Conservation (phyloP, 1,284 basidiomycete species). For the Ustilago vetiveriae region DNA sequence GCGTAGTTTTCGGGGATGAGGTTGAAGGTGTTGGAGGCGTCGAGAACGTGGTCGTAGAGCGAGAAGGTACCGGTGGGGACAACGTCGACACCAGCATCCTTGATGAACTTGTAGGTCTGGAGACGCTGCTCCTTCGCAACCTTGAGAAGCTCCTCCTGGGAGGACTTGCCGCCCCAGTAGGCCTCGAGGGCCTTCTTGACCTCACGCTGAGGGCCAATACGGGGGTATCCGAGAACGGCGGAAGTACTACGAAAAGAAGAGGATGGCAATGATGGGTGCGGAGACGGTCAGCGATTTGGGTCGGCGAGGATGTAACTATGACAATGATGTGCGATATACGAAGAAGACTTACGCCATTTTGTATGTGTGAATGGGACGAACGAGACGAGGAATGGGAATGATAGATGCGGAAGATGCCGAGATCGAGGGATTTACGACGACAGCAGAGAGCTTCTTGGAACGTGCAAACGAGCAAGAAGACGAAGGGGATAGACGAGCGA, state of each 20-base stretch:
- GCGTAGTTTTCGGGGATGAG: conserved; percentile 95
- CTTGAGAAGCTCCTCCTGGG: conserved; percentile 88
- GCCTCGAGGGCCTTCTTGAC: conserved; percentile 85
- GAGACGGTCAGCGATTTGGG: not conserved
- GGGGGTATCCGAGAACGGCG: conserved; percentile 85
- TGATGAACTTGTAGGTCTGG: conserved; percentile 87
- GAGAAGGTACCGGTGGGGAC: conserved; percentile 98
- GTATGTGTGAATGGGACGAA: conserved; percentile 14
- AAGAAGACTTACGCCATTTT: conserved; percentile 39
- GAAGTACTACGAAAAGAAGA: conserved; percentile 40
- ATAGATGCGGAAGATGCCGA: conserved; percentile 4
- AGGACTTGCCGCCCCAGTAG: conserved; percentile 95
- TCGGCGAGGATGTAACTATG: not conserved
- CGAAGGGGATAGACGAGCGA: too few relatives aligned
- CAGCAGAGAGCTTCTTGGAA: conserved; percentile 6
- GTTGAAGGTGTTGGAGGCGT: conserved; percentile 96
- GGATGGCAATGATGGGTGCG: not conserved
- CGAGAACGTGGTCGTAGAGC: conserved; percentile 98
- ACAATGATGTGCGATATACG: not conserved
- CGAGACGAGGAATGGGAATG: conserved; percentile 18
- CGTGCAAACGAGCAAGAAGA: conserved; percentile 28
- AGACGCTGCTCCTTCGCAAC: conserved; percentile 89
- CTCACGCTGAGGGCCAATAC: conserved; percentile 95
- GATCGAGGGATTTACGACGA: conserved; percentile 14
- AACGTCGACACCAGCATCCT: conserved; percentile 86